These are phyloP conservation scores for Trypanosoma grayi DNA, from an alignment of 208 protist genomes.

Conservation along the genomic window DNA sequence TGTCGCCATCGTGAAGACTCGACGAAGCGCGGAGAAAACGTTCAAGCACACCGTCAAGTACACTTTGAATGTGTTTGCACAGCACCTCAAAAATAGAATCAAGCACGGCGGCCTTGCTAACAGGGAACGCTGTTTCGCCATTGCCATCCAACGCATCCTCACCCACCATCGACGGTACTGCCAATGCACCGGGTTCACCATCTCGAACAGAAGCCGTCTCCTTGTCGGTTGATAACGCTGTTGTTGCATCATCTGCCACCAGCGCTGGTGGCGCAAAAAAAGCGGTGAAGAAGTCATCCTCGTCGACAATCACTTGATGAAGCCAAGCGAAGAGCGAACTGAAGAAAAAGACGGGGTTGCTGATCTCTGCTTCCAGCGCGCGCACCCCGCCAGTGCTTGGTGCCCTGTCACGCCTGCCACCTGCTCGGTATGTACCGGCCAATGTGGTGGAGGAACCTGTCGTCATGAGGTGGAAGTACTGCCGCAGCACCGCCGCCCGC, in stretches of 20 bases:
- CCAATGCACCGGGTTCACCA: too few species aligned
- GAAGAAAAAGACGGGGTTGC: conserved; percentile 82
- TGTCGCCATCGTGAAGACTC: conserved; percentile 23
- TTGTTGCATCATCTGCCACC: background rate
- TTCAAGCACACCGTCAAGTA: conserved; percentile 62
- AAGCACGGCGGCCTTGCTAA: conserved; percentile 35
- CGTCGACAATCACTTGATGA: conserved; percentile 80
- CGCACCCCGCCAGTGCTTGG: conserved; percentile 27
- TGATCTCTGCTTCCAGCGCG: conserved; percentile 78
- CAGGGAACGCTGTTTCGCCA: background rate
- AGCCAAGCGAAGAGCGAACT: conserved; percentile 82
- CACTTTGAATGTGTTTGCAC: conserved; percentile 59
- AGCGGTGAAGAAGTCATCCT: conserved; percentile 64
- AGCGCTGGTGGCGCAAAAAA: conserved; percentile 28
- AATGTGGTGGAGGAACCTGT: conserved; percentile 61
- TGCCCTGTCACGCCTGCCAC: background rate
- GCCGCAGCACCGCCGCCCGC: conserved; percentile 66
- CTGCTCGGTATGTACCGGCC: conserved; percentile 43
- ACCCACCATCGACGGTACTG: too few species aligned
- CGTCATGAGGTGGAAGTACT: conserved; percentile 84
- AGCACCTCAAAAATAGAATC: conserved; percentile 66
- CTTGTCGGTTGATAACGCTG: background rate
- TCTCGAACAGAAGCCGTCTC: background rate
- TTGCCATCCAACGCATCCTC: conserved; percentile 2
- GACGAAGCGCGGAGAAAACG: conserved; percentile 43